Percentiles rank a stretch among this genome's conserved stretches.
These are phyloP conservation scores for Elaphomyces granulatus DNA, from an alignment of 495 filamentous ascomycete genomes.

Conservation along the genomic window DNA sequence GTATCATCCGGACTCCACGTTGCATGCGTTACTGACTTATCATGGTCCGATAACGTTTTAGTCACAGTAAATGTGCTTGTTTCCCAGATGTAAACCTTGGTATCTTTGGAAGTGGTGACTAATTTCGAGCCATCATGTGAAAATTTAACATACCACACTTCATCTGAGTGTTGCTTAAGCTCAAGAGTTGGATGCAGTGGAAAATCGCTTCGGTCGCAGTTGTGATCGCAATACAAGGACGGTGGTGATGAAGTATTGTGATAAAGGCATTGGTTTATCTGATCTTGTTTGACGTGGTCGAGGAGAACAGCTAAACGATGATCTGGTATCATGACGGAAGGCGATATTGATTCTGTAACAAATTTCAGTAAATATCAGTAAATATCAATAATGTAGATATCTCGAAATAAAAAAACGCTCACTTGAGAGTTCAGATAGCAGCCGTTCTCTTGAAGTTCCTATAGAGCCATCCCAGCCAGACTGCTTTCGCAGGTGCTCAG, in stretches of 20 bases:
- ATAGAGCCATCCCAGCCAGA: constrained; percentile 81
- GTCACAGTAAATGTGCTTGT: constrained; percentile 57
- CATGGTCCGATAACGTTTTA: constrained; percentile 49
- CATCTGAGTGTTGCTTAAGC: constrained; percentile 60
- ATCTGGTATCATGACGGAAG: constrained; percentile 95
- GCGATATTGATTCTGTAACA: constrained; percentile 66
- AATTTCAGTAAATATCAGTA: background rate
- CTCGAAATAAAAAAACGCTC: constrained; percentile 21
- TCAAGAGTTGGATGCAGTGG: constrained; percentile 51
- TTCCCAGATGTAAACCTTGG: constrained; percentile 67
- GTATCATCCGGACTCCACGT: constrained; percentile 88
- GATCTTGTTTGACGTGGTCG: constrained; percentile 62
- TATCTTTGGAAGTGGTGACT: constrained; percentile 67
- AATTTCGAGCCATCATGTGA: constrained; percentile 78
- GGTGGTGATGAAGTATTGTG: constrained; percentile 70
- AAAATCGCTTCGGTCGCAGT: constrained; percentile 67
- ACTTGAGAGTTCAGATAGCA: constrained; percentile 80
- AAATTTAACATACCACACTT: constrained; percentile 84
- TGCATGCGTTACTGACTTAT: constrained; percentile 53
- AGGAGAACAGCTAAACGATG: constrained; percentile 80
- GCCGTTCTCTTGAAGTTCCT: constrained; percentile 54
- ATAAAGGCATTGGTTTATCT: constrained; percentile 73
- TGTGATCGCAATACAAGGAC: constrained; percentile 80
- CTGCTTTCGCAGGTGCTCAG: constrained; percentile 65
- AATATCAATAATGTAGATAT: background rate